Conservation (phyloP, 2,329 filamentous ascomycete genomes). For the Ascochyta clinopodiicola region DNA sequence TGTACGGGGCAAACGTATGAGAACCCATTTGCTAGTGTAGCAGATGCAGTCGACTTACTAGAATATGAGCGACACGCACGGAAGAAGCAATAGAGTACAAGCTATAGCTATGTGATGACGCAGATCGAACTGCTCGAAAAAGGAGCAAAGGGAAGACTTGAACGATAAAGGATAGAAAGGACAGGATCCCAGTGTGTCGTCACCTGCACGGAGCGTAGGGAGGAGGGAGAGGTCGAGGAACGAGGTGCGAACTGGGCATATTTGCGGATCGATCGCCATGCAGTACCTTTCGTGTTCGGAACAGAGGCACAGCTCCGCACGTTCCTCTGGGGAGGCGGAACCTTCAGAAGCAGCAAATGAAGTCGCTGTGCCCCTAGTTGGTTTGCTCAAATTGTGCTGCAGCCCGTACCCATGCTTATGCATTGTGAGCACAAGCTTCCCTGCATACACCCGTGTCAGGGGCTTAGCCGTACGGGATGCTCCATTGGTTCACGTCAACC, state of each 20-base stretch:
- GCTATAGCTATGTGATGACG: conserved; percentile 20
- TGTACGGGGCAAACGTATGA: neutral
- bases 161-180: conserved; percentile 19
- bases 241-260: conserved; percentile 38
- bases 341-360: conserved; percentile 35
- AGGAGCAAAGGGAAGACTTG: conserved; percentile 16
- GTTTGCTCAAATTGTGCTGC: conserved; percentile 40
- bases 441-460: conserved; percentile 35
- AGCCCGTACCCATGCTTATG: conserved; percentile 39
- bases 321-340: conserved; percentile 40
- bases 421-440: conserved; percentile 42
- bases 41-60: conserved; percentile 5
- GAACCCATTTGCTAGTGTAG: neutral
- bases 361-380: conserved; percentile 31
- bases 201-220: conserved; percentile 37
- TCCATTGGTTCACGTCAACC: conserved; percentile 21
- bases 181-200: conserved; percentile 32
- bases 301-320: conserved; percentile 38
- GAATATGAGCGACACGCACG: neutral
- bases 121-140: conserved; percentile 17
- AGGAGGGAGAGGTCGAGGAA: conserved; percentile 32
- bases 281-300: conserved; percentile 31
- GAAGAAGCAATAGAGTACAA: conserved; percentile 11
- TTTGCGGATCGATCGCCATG: conserved; percentile 41
- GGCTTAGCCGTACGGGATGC: conserved; percentile 14